Evolutionary conservation across 2,329 filamentous ascomycete species (phyloP), one percentile per base, ranked within the genome.

Genomic region (Talaromyces sp.): DNA sequence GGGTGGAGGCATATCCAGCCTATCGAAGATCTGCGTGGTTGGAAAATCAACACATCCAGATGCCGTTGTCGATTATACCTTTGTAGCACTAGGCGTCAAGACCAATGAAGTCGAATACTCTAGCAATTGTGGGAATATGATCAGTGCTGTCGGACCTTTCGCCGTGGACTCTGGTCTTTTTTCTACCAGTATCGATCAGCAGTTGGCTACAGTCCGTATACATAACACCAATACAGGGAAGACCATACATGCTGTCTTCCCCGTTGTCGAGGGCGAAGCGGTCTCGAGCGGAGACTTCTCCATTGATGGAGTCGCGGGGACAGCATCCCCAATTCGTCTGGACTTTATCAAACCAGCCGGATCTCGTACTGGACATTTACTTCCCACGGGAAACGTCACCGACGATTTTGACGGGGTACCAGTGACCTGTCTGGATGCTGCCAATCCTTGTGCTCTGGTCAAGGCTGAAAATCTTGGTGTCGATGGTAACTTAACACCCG

Each of bases 111-210:
- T 91, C 2, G 87, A 90, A 65, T 80, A 83, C 65, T 83, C 84
- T 0, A 84, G 86, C 22, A 91, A 89, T 64, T 90, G 87, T 67
- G 88, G 88, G n/a, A 90, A 90, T 68, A 87, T 91, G 85, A 83
- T 78, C 5, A 79, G 81, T 40, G 80, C 84, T 0, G 80, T 90
- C 46, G 88, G 87, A 0, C 87, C 88, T 0, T 86, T 83, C 66
- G 84, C 84, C 2, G 75, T 85, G 67, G 73, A 89, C 73, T 70
- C 78, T 22, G 76, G 80, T 2, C 61, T 87, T 1, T 71, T 83
- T 58, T 13, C 59, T 6, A 61, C 60, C 21, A 53, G 61, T 61
- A 46, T 31, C 8, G 41, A 69, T 65, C 21, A 50, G 53, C 67
- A 70, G 19, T 66, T 65, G 11, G 69, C 70, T 58, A 74, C 77